Evolutionary conservation across 768 basidiomycete species (phyloP), one percentile per base, ranked within the genome.

Genomic region (Agaricus subrufescens): DNA sequence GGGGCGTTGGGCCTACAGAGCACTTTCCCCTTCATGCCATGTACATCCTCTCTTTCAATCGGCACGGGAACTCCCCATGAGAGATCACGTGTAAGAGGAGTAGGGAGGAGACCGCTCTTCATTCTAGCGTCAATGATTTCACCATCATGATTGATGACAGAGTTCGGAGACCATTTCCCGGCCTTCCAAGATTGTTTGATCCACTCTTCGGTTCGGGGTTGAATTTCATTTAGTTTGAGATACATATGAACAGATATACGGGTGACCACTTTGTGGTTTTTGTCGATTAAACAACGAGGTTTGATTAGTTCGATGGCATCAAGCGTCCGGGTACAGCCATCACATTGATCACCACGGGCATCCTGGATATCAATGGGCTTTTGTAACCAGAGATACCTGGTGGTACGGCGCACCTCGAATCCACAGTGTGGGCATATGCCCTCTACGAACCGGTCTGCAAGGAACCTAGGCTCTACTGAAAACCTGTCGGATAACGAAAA

Each of bases 321-420:
- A 44, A 97, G 82, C 2, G 97, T 98, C 53, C 91, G 82, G 45
- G 87, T 85, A 69, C 97, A 99, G 52, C 85, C 78, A 70, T 99
- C 97, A 70, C 97, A 99, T 74, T 99, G 97, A 69, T 99, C 97
- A 7, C 97, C 97, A 37, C 97, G 89, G 34, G 96, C 97, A 64
- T 98, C 97, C 57, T 56, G 40, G 11, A 31, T 1, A 26, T 6
- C 4, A 29, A 15, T 3, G 34, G 19, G 10, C 19, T 19, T 15
- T 42, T 14, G 3, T 1, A 15, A 14, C 25, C 15, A 50, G 25
- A 12, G 10, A 15, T 7, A 31, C 6, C 15, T 4, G 12, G 7
- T 42, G 31, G 30, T 12, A 23, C 11, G 10, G n/a, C 25, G 40
- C 15, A 56, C 54, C 39, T 94, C 88, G 60, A 86, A 94, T 47